Evolutionary conservation across 2,329 filamentous ascomycete species (phyloP).

Genomic region (Trichoderma sp.): DNA sequence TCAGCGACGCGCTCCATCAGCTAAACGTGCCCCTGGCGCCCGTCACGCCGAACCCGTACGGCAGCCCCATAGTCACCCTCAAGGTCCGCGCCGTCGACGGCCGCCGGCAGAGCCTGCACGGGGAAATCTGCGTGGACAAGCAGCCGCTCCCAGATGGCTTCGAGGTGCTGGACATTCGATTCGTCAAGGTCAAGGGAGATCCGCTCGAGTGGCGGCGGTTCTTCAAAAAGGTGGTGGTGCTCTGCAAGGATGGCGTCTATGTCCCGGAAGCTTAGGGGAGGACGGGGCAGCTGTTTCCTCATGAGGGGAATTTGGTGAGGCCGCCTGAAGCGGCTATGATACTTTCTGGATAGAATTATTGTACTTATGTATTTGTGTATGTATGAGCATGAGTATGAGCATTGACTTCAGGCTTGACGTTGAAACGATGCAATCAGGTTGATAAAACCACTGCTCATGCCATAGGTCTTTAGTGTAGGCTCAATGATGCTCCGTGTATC

Average conservation of each 20-base stretch:
- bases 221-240: slow-evolving; percentile 91
- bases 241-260: slow-evolving; percentile 84
- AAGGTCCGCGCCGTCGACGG: slow-evolving; percentile 75
- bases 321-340: not conserved
- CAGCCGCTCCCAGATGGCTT: slow-evolving; percentile 57
- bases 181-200: slow-evolving; percentile 93
- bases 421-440: not conserved
- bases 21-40: slow-evolving; percentile 76
- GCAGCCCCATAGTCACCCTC: slow-evolving; percentile 63
- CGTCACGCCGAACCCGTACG: slow-evolving; percentile 49
- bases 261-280: slow-evolving; percentile 46
- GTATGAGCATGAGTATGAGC: slow-evolving; percentile 3
- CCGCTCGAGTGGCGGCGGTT: slow-evolving; percentile 94
- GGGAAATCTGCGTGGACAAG: slow-evolving; percentile 73
- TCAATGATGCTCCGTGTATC: not conserved
- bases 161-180: slow-evolving; percentile 80
- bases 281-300: slow-evolving; percentile 31
- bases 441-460: not conserved
- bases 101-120: slow-evolving; percentile 70
- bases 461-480: not conserved
- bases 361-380: not conserved
- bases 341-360: slow-evolving; percentile 14
- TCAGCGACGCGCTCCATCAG: slow-evolving; percentile 79
- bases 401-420: not conserved
- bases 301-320: not conserved